phyloP scores from a whole-genome alignment of 768 basidiomycete species.

The Suillus bovinus region DNA sequence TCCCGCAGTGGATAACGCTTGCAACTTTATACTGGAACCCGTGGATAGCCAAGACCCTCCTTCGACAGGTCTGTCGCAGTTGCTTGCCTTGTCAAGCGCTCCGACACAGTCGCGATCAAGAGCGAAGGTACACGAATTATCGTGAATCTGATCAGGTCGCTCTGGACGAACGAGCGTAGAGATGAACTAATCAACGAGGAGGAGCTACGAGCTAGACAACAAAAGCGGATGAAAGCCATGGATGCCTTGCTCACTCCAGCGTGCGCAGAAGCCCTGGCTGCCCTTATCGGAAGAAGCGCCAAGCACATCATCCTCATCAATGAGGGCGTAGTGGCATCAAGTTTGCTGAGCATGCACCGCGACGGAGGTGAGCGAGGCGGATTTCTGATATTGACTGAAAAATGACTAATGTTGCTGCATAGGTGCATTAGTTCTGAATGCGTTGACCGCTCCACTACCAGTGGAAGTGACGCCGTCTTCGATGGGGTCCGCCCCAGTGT shows the following conservation, averaged over 20 bases:
- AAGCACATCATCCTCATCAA: slow-evolving; percentile 86
- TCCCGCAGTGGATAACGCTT: slow-evolving; percentile 49
- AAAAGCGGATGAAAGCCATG: slow-evolving; percentile 55
- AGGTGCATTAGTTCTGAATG: slow-evolving; percentile 66
- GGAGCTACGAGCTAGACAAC: slow-evolving; percentile 41
- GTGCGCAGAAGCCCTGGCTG: slow-evolving; percentile 62
- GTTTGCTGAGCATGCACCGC: slow-evolving; percentile 66
- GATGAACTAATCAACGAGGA: slow-evolving; percentile 30
- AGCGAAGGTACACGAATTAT: slow-evolving; percentile 90
- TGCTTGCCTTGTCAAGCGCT: slow-evolving; percentile 77
- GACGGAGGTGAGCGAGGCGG: slow-evolving; percentile 55
- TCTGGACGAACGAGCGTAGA: slow-evolving; percentile 59
- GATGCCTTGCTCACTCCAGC: slow-evolving; percentile 50
- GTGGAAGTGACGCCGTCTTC: slow-evolving; percentile 37
- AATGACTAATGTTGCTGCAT: slow-evolving; percentile 12
- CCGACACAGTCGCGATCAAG: slow-evolving; percentile 79
- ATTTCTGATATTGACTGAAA: background rate
- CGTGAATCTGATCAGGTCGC: slow-evolving; percentile 80
- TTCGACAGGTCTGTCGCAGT: slow-evolving; percentile 60
- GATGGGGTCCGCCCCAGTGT: slow-evolving; percentile 34
- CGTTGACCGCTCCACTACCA: slow-evolving; percentile 53
- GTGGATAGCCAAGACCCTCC: slow-evolving; percentile 27
- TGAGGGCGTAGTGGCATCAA: slow-evolving; percentile 84
- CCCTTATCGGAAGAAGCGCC: slow-evolving; percentile 71
- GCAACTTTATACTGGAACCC: slow-evolving; percentile 50